phyloP scores from a whole-genome alignment of 129 eudicot genomes.

The Helianthus tuberosus region DNA sequence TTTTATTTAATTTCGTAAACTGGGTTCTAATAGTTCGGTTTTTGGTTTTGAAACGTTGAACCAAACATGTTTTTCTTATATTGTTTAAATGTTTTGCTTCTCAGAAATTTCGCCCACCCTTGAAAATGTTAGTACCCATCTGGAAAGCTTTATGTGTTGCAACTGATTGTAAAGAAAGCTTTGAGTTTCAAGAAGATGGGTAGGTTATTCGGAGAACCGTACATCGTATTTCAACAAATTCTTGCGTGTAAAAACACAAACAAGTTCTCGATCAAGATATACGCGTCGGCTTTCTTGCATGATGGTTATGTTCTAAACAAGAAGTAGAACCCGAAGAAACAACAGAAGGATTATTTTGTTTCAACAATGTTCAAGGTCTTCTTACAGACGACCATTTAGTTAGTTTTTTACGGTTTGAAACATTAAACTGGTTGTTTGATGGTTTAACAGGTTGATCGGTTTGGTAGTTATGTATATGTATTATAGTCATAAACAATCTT shows the following conservation, averaged over 20 bases:
- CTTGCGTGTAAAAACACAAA: not conserved
- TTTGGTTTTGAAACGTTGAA: too few relatives aligned
- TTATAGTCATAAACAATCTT: too few relatives aligned
- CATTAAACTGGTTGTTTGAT: too few relatives aligned
- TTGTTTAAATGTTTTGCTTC: conserved; percentile 6
- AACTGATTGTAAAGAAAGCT: conserved; percentile 29
- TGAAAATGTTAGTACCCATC: conserved; percentile 56
- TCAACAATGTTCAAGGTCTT: conserved; percentile 10
- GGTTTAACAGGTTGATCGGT: too few relatives aligned
- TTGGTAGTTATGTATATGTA: too few relatives aligned
- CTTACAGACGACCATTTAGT: not conserved
- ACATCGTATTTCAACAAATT: not conserved
- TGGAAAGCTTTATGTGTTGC: conserved; percentile 45
- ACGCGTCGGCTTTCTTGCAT: conserved; percentile 15
- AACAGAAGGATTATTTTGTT: not conserved
- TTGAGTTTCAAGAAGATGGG: conserved; percentile 25
- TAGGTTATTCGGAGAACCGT: not conserved
- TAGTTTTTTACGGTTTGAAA: too few relatives aligned
- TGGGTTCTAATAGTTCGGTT: too few relatives aligned
- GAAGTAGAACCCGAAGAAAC: not conserved
- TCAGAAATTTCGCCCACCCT: conserved; percentile 78
- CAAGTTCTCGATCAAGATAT: not conserved
- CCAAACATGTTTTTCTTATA: not conserved
- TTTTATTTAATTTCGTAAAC: not conserved
- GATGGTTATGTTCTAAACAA: conserved; percentile 9